Evolutionary conservation across 2,329 filamentous ascomycete species (phyloP).

Genomic region (Thyridium curvatum): DNA sequence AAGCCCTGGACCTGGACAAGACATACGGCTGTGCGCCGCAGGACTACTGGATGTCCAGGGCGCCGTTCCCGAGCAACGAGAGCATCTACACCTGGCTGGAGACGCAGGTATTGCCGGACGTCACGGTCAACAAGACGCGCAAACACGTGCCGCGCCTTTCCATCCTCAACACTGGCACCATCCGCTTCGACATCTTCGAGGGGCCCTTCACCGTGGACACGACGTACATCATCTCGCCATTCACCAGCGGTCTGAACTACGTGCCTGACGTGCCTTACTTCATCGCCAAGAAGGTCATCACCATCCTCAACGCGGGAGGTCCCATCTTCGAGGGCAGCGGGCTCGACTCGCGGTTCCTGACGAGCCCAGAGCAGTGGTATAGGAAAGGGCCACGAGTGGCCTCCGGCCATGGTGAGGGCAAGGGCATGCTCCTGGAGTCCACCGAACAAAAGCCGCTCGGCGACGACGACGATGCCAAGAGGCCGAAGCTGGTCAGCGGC

Average conservation of each 20-base stretch:
- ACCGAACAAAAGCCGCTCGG: conserved; percentile 22
- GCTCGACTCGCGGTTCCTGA: conserved; percentile 38
- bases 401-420: conserved; percentile 1
- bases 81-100: conserved; percentile 82
- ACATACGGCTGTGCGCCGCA: conserved; percentile 77
- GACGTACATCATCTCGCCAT: conserved; percentile 82
- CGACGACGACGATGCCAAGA: conserved; percentile 16
- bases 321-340: conserved; percentile 34
- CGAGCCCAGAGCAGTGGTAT: conserved; percentile 40
- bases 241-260: conserved; percentile 70
- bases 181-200: conserved; percentile 94
- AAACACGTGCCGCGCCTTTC: conserved; percentile 60
- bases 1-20: conserved; percentile 64
- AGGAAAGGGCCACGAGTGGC: conserved; percentile 11
- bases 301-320: conserved; percentile 48
- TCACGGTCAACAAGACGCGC: conserved; percentile 51
- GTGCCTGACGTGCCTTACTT: conserved; percentile 76
- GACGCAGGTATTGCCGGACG: conserved; percentile 64
- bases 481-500: conserved; percentile 50
- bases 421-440: conserved; percentile 17
- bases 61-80: conserved; percentile 63
- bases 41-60: conserved; percentile 75
- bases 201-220: conserved; percentile 85
- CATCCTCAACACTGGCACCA: conserved; percentile 81
- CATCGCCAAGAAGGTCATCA: conserved; percentile 63